Evolutionary conservation across 1,139 yeast genomes (phyloP), one percentile per base, ranked within the genome.

Genomic region (Kurtzmaniella quercitrusa): DNA sequence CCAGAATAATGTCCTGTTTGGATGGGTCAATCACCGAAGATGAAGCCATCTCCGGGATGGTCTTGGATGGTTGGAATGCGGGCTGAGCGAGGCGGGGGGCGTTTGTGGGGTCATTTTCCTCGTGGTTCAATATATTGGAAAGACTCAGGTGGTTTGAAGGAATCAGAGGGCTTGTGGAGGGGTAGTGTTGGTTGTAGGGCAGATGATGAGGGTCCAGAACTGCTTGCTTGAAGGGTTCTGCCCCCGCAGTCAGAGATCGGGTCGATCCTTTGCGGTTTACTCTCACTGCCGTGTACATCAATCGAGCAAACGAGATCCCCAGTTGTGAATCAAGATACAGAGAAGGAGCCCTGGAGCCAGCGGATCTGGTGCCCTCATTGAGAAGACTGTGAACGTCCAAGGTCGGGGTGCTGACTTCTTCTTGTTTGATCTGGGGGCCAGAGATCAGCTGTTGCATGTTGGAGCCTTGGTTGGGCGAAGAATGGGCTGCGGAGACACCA

Each of bases 201-300:
- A 27, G 31, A 4, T 27, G 31, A 27, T 27, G 12, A 11, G 31
- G 12, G 12, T 27, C 31, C 10, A 11, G 31, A 4, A 4, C 12
- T 4, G 12, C 31, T 27, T 3, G 14, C 12, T 27, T 27, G 12
- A n/a, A n/a, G 12, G 14, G 6, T 31, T 31, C 36, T 9, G 18
- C 5, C 5, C 16, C 18, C 36, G 6, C 18, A 31, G 18, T 16
- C 36, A 31, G 36, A 9, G 36, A 14, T 3, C 18, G 16, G 10
- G 44, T 36, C 16, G 43, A 24, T 50, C 46, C 19, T 48, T 48
- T 74, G 65, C 49, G 51, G 38, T 77, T 76, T 50, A 83, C 77
- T 53, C 81, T 82, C 16, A 86, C 81, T 0, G 95, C 94, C 0
- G 95, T 82, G 44, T 84, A 73, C 70, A 89, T 79, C 47, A 88